phyloP scores from a whole-genome alignment of 177 flowering plant genomes.

The Vitis hybrid region DNA sequence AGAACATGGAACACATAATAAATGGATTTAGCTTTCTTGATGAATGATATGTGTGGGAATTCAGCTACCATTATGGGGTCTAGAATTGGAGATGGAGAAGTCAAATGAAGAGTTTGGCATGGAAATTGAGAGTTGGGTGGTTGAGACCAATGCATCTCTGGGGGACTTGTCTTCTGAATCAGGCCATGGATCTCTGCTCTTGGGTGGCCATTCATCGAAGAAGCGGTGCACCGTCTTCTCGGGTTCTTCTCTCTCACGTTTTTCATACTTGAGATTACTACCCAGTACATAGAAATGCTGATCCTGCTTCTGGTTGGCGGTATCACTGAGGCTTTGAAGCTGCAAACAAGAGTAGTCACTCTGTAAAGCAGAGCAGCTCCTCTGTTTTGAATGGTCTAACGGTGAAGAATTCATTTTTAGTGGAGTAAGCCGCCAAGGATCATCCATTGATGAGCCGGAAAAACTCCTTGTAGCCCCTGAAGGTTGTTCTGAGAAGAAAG shows the following conservation, averaged over 20 bases:
- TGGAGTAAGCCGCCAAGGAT: conserved; percentile 57
- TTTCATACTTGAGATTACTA: conserved; percentile 20
- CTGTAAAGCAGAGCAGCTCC: conserved; percentile 29
- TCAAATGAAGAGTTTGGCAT: conserved; percentile 54
- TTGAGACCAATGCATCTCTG: conserved; percentile 30
- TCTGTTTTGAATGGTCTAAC: conserved; percentile 29
- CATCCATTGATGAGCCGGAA: conserved; percentile 41
- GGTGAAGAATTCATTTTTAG: conserved; percentile 41
- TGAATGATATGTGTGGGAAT: too few relatives aligned
- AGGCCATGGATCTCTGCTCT: conserved; percentile 40
- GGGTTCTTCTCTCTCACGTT: conserved; percentile 33
- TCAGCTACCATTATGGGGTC: conserved; percentile 36
- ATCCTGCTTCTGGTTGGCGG: conserved; percentile 18
- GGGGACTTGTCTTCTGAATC: conserved; percentile 46
- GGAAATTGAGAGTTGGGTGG: conserved; percentile 75
- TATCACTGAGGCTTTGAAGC: conserved; percentile 24
- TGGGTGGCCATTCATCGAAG: conserved; percentile 70
- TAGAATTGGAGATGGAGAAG: conserved; percentile 44
- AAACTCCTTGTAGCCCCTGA: conserved; percentile 42
- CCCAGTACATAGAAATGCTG: conserved; percentile 28
- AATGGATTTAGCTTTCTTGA: too few relatives aligned
- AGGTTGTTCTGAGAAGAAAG: conserved; percentile 46
- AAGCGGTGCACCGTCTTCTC: conserved; percentile 62
- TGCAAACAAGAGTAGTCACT: conserved; percentile 38
- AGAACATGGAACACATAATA: too few relatives aligned